Evolutionary conservation across 208 protist genomes (phyloP).

Genomic region (Leptomonas pyrrhocoris): DNA sequence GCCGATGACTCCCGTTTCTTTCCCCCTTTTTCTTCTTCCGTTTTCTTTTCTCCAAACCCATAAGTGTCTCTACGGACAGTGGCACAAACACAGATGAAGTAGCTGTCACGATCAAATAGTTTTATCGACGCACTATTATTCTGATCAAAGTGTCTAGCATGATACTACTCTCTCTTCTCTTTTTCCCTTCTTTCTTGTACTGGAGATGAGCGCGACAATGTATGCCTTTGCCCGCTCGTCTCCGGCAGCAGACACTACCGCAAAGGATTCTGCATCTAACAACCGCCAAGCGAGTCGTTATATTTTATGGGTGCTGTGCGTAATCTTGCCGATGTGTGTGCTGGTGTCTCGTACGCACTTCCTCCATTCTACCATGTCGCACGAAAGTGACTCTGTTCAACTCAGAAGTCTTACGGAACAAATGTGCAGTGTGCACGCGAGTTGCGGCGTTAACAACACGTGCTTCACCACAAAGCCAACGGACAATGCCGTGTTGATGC

Average conservation of each 20-base stretch:
- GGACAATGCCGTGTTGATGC: slow-evolving; percentile 40
- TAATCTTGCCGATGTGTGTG: neutral
- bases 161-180: too few species aligned
- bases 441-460: neutral
- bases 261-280: neutral
- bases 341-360: neutral
- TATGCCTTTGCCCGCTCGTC: neutral
- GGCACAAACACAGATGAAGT: too few species aligned
- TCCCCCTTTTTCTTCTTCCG: too few species aligned
- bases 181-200: too few species aligned
- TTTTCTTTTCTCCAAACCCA: too few species aligned
- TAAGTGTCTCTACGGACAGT: too few species aligned
- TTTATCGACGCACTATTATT: too few species aligned
- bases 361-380: neutral
- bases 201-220: too few species aligned
- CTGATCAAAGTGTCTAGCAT: too few species aligned
- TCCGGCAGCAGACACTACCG: neutral
- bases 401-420: neutral
- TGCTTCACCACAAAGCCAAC: slow-evolving; percentile 18
- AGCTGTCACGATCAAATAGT: too few species aligned
- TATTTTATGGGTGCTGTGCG: neutral
- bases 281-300: neutral
- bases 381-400: neutral
- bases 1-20: too few species aligned
- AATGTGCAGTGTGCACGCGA: neutral